Evolutionary conservation across 2,329 filamentous ascomycete species (phyloP), one percentile per base, ranked within the genome.

Genomic region (Hypoxylon sp.): DNA sequence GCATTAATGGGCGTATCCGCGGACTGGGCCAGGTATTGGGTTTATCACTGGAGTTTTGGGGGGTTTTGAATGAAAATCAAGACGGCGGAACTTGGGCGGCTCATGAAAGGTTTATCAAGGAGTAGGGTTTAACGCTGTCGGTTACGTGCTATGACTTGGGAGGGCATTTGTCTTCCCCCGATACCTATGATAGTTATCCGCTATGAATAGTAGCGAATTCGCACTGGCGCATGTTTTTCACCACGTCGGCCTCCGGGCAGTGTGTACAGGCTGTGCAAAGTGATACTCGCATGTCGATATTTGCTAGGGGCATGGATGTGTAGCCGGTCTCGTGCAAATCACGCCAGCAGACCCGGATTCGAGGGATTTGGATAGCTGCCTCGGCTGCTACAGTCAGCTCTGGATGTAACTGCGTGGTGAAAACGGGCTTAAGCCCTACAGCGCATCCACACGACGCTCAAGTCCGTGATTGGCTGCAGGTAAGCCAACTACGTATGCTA

Each of bases 31-130:
- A n/a, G 11, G 11, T 45, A 43, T 48, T 17, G 21, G 51, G 23
- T 51, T 49, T 17, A 17, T 43, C 27, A 35, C 21, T 52, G 57
- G 52, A 46, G 51, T 60, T 26, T 18, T 18, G 9, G 31, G 31
- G 27, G 9, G 46, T 38, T 4, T 20, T 27, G 26, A n/a, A 37
- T 29, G 29, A 49, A 55, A 55, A 53, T 17, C 35, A 43, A 38
- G 26, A 43, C 21, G 42, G 50, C 21, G 26, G 20, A 9, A 13
- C 20, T 42, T 26, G 11, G 42, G 26, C 27, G 42, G 42, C n/a
- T 9, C 15, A 20, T 13, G 35, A 29, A 31, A 13, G 27, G 26
- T 23, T 43, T 45, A 23, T 49, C 13, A 15, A 27, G 10, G 35
- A 13, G 26, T 2, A 18, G 48, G 41, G 18, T 26, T 43, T 29